A percentile compares a stretch with the other conserved stretches of the same genome.
Conservation (phyloP, 768 basidiomycete genomes). For the Russula virescens region DNA sequence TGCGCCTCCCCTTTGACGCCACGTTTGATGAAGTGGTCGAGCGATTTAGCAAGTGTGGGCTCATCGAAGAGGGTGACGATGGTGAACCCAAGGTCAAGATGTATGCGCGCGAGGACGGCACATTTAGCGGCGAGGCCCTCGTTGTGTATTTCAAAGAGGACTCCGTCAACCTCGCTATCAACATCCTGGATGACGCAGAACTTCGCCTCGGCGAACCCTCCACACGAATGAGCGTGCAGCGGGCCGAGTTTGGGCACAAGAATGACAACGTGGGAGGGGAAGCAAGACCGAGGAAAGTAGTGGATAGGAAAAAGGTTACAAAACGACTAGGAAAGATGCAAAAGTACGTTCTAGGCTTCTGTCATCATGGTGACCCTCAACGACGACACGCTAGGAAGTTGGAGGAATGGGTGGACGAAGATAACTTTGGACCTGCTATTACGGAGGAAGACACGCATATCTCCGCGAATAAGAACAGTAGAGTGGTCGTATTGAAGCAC, state of each 20-base stretch:
- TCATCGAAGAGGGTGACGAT: constrained; percentile 89
- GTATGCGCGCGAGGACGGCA: constrained; percentile 82
- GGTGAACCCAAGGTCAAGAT: constrained; percentile 93
- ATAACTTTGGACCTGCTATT: constrained; percentile 75
- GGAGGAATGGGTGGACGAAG: constrained; percentile 91
- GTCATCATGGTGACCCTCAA: neutral
- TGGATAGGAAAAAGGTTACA: constrained; percentile 74
- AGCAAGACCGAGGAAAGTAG: constrained; percentile 49
- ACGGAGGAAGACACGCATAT: constrained; percentile 48
- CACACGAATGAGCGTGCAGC: constrained; percentile 66
- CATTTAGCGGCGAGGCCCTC: constrained; percentile 90
- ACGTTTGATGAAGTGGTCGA: constrained; percentile 69
- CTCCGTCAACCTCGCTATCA: constrained; percentile 80
- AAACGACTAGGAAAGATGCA: constrained; percentile 81
- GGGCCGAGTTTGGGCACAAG: constrained; percentile 78
- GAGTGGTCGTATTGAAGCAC: constrained; percentile 89
- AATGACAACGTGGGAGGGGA: constrained; percentile 37
- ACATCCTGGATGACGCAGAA: constrained; percentile 87
- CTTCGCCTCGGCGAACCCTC: constrained; percentile 73
- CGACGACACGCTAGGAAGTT: constrained; percentile 57
- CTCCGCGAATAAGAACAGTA: constrained; percentile 48
- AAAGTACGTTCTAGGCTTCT: constrained; percentile 46
- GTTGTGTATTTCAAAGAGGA: constrained; percentile 98
- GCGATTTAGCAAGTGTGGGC: constrained; percentile 87
- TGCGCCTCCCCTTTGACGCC: constrained; percentile 73